Conservation (phyloP, 768 basidiomycete genomes). For the Hericium rajendrae region DNA sequence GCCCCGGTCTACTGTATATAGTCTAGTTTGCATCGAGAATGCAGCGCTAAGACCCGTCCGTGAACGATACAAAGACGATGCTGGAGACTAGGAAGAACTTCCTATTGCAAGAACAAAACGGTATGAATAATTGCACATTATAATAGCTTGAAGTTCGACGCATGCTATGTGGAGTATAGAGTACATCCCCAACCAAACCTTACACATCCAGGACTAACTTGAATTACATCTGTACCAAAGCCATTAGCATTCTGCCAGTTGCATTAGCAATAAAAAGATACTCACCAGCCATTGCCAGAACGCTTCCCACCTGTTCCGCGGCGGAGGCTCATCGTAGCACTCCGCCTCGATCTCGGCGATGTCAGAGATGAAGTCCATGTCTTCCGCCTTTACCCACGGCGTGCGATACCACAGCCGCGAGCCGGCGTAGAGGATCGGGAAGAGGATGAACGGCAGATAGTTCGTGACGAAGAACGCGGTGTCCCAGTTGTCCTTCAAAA, state of each 20-base stretch:
- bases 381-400: slow-evolving; percentile 35
- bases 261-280: slow-evolving; percentile 2
- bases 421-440: slow-evolving; percentile 65
- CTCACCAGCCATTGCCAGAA: slow-evolving; percentile 78
- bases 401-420: slow-evolving; percentile 46
- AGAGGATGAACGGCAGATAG: slow-evolving; percentile 59
- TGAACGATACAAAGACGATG: too few relatives aligned
- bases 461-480: slow-evolving; percentile 71
- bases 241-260: neutral
- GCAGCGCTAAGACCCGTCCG: too few relatives aligned
- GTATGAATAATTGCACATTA: neutral
- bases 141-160: neutral
- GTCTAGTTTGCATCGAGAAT: too few relatives aligned
- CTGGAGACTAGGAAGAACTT: too few relatives aligned
- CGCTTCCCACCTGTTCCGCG: slow-evolving; percentile 55
- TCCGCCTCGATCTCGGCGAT: slow-evolving; percentile 27
- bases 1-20: too few relatives aligned
- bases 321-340: slow-evolving; percentile 55
- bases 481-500: slow-evolving; percentile 43
- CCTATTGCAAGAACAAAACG: neutral
- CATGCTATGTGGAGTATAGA: neutral
- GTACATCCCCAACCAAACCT: too few relatives aligned
- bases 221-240: neutral
- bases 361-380: slow-evolving; percentile 82
- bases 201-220: too few relatives aligned